Conservation (phyloP, 2,329 filamentous ascomycete genomes). For the Triangularia setosa region DNA sequence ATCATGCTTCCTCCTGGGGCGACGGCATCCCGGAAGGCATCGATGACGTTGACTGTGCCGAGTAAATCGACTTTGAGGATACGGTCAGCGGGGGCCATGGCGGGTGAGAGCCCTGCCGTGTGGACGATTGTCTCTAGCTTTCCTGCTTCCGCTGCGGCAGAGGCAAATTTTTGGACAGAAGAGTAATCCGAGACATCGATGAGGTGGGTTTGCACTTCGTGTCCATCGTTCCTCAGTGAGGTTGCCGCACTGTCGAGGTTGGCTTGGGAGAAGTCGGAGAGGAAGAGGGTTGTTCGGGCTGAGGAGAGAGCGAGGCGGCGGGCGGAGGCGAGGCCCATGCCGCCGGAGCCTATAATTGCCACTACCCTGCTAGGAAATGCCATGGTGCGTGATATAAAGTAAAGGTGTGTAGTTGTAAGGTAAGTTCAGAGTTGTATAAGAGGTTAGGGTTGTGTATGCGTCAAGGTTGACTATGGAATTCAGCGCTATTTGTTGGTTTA, state of each 20-base stretch:
- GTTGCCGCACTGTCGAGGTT: constrained; percentile 18
- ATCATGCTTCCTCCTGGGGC: constrained; percentile 18
- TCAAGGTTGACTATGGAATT: not conserved
- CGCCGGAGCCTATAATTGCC: constrained; percentile 17
- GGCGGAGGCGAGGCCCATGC: constrained; percentile 18
- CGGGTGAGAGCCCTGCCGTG: constrained; percentile 21
- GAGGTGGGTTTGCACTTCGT: constrained; percentile 17
- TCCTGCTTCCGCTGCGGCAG: constrained; percentile 11
- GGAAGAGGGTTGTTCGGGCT: constrained; percentile 3
- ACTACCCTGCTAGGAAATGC: constrained; percentile 9
- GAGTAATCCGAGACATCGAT: constrained; percentile 21
- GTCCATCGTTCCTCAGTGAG: constrained; percentile 21
- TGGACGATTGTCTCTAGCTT: constrained; percentile 20
- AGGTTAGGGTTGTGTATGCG: not conserved
- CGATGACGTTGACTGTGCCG: constrained; percentile 25
- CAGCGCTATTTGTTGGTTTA: not conserved
- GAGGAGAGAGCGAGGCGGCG: constrained; percentile 11
- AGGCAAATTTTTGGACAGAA: constrained; percentile 18
- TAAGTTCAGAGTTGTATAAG: not conserved
- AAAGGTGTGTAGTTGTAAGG: not conserved
- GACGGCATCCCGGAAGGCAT: constrained; percentile 21
- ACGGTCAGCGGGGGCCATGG: constrained; percentile 17
- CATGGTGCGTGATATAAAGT: not conserved
- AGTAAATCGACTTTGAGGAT: constrained; percentile 25
- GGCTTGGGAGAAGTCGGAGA: constrained; percentile 16